These are phyloP conservation scores for Arthroderma sp. DNA, from an alignment of 2,329 filamentous ascomycete genomes.

Conservation along the genomic window DNA sequence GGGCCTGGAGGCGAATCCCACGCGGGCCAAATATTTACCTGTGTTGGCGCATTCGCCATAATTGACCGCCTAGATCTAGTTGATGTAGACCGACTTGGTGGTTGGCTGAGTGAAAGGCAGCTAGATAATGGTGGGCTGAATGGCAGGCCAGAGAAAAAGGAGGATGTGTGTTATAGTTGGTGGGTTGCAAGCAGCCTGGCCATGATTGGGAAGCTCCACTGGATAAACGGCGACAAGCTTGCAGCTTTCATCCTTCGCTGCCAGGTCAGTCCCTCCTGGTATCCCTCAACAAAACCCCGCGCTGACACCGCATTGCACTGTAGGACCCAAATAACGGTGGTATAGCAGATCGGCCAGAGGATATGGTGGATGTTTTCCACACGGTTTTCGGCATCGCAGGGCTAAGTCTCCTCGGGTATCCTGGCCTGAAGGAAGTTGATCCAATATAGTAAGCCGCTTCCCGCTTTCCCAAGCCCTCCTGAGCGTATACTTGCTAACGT, in stretches of 20 bases:
- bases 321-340: slow-evolving; percentile 68
- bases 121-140: slow-evolving; percentile 79
- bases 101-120: slow-evolving; percentile 90
- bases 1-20: slow-evolving; percentile 87
- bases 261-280: slow-evolving; percentile 39
- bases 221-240: slow-evolving; percentile 79
- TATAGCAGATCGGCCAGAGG: slow-evolving; percentile 75
- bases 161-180: slow-evolving; percentile 98
- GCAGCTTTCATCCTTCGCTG: slow-evolving; percentile 71
- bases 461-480: neutral
- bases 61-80: slow-evolving; percentile 69
- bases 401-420: slow-evolving; percentile 67
- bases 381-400: slow-evolving; percentile 82
- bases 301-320: slow-evolving; percentile 6
- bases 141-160: slow-evolving; percentile 84
- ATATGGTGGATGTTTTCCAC: slow-evolving; percentile 97
- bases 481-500: slow-evolving; percentile 2
- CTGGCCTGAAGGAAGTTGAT: slow-evolving; percentile 67
- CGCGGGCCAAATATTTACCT: slow-evolving; percentile 90
- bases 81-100: slow-evolving; percentile 66
- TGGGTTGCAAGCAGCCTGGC: slow-evolving; percentile 89
- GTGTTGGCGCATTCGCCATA: slow-evolving; percentile 74
- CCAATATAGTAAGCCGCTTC: slow-evolving; percentile 58
- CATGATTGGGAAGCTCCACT: slow-evolving; percentile 77
- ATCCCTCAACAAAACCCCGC: slow-evolving; percentile 3